Conservation (phyloP, 768 basidiomycete species). For the Boletus barrowsii region DNA sequence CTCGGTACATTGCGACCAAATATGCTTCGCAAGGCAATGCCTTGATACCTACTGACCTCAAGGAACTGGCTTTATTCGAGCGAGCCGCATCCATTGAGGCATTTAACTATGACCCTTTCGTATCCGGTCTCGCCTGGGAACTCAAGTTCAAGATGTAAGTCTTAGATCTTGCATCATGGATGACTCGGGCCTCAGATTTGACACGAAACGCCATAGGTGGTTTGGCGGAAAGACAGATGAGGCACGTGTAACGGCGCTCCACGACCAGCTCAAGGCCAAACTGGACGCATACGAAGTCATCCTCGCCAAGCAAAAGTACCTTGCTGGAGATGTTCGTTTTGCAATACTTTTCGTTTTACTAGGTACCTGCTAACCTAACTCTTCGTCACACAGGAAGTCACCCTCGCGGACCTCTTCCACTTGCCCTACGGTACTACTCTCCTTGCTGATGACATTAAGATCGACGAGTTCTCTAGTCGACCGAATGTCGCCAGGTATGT, state of each 20-base stretch:
- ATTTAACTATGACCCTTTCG: conserved; percentile 49
- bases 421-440: conserved; percentile 16
- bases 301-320: conserved; percentile 33
- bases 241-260: conserved; percentile 23
- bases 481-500: conserved; percentile 21
- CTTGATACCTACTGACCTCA: conserved; percentile 36
- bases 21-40: conserved; percentile 34
- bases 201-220: background rate
- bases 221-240: conserved; percentile 33
- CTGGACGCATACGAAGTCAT: conserved; percentile 34
- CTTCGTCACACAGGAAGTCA: conserved; percentile 8
- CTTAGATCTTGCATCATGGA: no score
- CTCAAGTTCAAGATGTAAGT: conserved; percentile 45
- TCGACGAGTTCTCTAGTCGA: conserved; percentile 16
- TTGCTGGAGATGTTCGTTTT: conserved; percentile 33
- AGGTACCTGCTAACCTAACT: background rate
- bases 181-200: background rate
- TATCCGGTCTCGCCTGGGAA: conserved; percentile 41
- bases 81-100: conserved; percentile 51
- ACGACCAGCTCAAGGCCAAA: conserved; percentile 30
- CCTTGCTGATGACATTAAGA: background rate
- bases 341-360: background rate
- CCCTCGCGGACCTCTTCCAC: conserved; percentile 22
- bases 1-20: conserved; percentile 40
- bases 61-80: conserved; percentile 44